These are phyloP conservation scores for Paramecium sexaurelia DNA, from an alignment of 73 alveolate species.

Conservation along the genomic window DNA sequence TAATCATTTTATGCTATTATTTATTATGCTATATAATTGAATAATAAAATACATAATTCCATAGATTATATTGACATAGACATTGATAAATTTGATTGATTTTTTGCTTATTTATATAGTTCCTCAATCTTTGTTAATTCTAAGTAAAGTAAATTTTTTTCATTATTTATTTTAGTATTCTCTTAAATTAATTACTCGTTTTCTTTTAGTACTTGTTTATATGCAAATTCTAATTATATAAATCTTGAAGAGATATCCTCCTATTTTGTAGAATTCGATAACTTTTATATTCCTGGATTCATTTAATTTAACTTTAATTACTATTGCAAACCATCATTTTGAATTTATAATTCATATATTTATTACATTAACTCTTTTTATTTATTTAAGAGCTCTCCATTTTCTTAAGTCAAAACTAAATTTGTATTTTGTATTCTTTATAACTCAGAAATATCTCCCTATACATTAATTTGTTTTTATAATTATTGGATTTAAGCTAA, in stretches of 20 bases:
- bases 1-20: constrained; percentile 28
- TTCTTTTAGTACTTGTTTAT: not conserved
- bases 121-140: not conserved
- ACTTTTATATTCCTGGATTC: not conserved
- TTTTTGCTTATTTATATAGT: not conserved
- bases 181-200: not conserved
- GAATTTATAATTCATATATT: not conserved
- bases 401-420: not conserved
- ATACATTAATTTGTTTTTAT: not conserved
- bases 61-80: not conserved
- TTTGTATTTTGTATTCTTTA: not conserved
- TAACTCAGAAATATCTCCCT: not conserved
- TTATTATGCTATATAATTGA: not conserved
- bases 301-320: not conserved
- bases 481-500: not conserved
- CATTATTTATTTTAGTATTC: not conserved
- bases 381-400: not conserved
- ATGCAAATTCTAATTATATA: not conserved
- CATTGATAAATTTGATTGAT: not conserved
- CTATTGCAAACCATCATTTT: not conserved
- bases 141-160: not conserved
- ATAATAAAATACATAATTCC: not conserved
- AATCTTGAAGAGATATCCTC: not conserved
- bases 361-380: not conserved
- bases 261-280: not conserved